Conservation (phyloP, 2,329 filamentous ascomycete species). For the Cryphonectria naterciae region DNA sequence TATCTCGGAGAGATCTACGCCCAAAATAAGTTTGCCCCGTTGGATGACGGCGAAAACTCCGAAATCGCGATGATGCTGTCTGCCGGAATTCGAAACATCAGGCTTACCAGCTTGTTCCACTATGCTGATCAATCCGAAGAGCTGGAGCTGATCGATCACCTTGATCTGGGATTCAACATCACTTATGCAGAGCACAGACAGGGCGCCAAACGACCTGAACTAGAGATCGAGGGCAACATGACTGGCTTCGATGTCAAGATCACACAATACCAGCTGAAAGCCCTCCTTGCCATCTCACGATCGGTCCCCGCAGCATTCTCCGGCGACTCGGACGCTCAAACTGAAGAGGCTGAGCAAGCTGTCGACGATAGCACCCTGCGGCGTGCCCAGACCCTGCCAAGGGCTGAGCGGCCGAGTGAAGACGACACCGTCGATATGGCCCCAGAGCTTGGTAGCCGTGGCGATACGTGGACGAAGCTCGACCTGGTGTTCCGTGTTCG, state of each 20-base stretch:
- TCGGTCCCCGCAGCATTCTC: conserved; percentile 88
- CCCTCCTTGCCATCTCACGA: conserved; percentile 82
- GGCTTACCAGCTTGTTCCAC: conserved; percentile 86
- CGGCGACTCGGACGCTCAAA: conserved; percentile 70
- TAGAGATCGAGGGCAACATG: conserved; percentile 89
- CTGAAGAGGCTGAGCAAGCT: conserved; percentile 75
- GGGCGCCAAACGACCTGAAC: conserved; percentile 80
- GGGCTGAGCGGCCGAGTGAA: conserved; percentile 51
- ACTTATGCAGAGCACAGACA: conserved; percentile 86
- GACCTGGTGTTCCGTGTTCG: conserved; percentile 90
- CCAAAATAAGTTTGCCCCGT: conserved; percentile 85
- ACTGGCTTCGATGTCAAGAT: conserved; percentile 90
- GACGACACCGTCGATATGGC: conserved; percentile 57
- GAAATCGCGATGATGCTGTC: conserved; percentile 86
- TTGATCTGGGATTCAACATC: conserved; percentile 90
- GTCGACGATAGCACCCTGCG: conserved; percentile 62
- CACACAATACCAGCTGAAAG: conserved; percentile 89
- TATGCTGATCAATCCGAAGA: conserved; percentile 80
- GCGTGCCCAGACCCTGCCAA: conserved; percentile 52
- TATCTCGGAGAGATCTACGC: conserved; percentile 97
- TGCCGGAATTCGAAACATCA: conserved; percentile 88
- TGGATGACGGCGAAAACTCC: conserved; percentile 76
- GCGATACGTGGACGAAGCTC: conserved; percentile 86
- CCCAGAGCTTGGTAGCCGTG: conserved; percentile 71
- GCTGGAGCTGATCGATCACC: conserved; percentile 94